These are phyloP conservation scores for Catenaria anguillulae DNA, from an alignment of 371 early-diverging fungal genomes.

Conservation along the genomic window DNA sequence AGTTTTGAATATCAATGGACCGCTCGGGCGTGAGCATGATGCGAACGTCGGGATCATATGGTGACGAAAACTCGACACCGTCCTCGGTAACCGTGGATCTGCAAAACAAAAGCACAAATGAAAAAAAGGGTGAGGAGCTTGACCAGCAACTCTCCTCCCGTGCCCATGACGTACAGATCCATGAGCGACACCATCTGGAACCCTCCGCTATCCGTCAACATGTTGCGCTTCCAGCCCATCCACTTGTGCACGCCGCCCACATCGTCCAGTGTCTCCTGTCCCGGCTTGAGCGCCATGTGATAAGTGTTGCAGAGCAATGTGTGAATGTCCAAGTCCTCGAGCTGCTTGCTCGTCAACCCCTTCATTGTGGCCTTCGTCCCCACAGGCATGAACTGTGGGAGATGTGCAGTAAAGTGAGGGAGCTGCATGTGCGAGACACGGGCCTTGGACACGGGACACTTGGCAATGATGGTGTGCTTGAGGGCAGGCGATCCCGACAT, in stretches of 20 bases:
- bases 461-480: conserved; percentile 49
- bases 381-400: conserved; percentile 95
- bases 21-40: conserved; percentile 92
- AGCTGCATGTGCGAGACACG: conserved; percentile 61
- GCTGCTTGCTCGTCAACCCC: conserved; percentile 62
- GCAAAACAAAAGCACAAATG: too few relatives aligned
- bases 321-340: conserved; percentile 70
- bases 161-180: conserved; percentile 62
- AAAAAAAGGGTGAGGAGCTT: too few relatives aligned
- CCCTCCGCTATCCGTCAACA: conserved; percentile 85
- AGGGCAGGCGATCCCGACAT: conserved; percentile 24
- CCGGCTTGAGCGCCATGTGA: conserved; percentile 28
- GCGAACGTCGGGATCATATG: conserved; percentile 52
- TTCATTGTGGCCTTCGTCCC: conserved; percentile 94
- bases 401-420: conserved; percentile 67
- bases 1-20: conserved; percentile 80
- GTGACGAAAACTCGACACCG: conserved; percentile 80
- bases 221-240: conserved; percentile 70
- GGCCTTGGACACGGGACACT: conserved; percentile 83
- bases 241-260: conserved; percentile 73
- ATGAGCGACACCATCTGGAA: conserved; percentile 91
- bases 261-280: conserved; percentile 57
- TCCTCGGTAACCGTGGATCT: conserved; percentile 85
- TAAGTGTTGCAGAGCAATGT: conserved; percentile 82
- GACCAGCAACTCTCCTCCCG: too few relatives aligned